Evolutionary conservation across 2,329 filamentous ascomycete species (phyloP).

Genomic region (Pseudocercospora fuligena): DNA sequence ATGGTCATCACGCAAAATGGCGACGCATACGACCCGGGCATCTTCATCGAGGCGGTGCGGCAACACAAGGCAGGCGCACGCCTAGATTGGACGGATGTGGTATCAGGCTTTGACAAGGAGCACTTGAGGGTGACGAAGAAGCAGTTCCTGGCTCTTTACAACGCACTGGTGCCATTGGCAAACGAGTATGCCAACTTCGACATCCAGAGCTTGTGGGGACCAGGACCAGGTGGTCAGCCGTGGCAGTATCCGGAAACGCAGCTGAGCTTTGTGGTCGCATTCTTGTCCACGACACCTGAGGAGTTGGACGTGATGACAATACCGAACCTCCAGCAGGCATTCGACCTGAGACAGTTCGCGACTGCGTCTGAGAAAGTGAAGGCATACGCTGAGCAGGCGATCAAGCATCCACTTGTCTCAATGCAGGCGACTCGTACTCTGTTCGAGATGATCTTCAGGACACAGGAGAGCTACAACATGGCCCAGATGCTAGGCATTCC

Average conservation of each 20-base stretch:
- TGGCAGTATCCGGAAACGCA: conserved; percentile 90
- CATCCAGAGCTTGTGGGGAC: conserved; percentile 85
- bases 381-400: conserved; percentile 66
- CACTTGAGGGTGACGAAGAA: conserved; percentile 74
- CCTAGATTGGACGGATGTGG: conserved; percentile 70
- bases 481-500: conserved; percentile 63
- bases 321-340: conserved; percentile 77
- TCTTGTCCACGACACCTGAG: conserved; percentile 73
- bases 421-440: conserved; percentile 76
- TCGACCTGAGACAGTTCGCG: conserved; percentile 68
- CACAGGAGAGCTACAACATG: conserved; percentile 61
- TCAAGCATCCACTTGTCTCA: conserved; percentile 86
- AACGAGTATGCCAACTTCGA: conserved; percentile 69
- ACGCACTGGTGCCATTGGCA: conserved; percentile 75
- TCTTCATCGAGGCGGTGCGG: conserved; percentile 63
- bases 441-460: conserved; percentile 65
- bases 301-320: conserved; percentile 85
- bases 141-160: conserved; percentile 83
- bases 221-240: conserved; percentile 51
- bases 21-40: conserved; percentile 70
- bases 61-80: conserved; percentile 60
- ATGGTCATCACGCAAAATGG: conserved; percentile 66
- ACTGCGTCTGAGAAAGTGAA: conserved; percentile 65
- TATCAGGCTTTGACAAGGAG: conserved; percentile 80
- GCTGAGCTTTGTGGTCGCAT: conserved; percentile 90